These are phyloP conservation scores for Diaporthe amygdali DNA, from an alignment of 2,329 filamentous ascomycete species.

Conservation along the genomic window DNA sequence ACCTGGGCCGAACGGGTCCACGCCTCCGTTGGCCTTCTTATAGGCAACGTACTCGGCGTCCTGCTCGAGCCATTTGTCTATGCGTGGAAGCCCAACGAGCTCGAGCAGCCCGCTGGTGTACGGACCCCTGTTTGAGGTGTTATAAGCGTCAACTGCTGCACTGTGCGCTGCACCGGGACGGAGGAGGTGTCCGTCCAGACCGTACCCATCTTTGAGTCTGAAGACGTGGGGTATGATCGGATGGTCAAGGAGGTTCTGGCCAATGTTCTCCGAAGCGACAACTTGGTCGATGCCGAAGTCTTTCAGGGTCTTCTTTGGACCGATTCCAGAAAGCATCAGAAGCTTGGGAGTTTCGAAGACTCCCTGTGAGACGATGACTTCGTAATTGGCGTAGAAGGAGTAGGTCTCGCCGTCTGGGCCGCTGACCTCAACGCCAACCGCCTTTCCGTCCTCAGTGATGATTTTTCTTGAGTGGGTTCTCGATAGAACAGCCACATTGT, in stretches of 20 bases:
- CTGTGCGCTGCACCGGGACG: slow-evolving; percentile 40
- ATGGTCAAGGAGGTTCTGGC: slow-evolving; percentile 68
- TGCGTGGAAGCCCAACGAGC: slow-evolving; percentile 61
- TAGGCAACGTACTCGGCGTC: slow-evolving; percentile 50
- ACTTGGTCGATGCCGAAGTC: slow-evolving; percentile 59
- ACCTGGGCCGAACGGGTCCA: slow-evolving; percentile 59
- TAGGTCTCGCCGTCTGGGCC: slow-evolving; percentile 44
- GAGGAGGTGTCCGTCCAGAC: slow-evolving; percentile 47
- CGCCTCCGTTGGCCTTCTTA: slow-evolving; percentile 46
- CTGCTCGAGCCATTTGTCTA: slow-evolving; percentile 58
- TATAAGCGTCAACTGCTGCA: slow-evolving; percentile 42
- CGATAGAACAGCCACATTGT: slow-evolving; percentile 58
- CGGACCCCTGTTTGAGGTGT: slow-evolving; percentile 43
- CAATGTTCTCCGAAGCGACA: slow-evolving; percentile 65
- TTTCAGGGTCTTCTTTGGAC: slow-evolving; percentile 56
- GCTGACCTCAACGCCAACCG: slow-evolving; percentile 53
- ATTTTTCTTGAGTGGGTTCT: slow-evolving; percentile 53
- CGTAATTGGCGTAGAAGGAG: slow-evolving; percentile 51
- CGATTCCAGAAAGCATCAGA: slow-evolving; percentile 69
- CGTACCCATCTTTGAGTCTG: slow-evolving; percentile 46
- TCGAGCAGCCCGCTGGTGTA: slow-evolving; percentile 48
- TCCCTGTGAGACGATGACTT: slow-evolving; percentile 55
- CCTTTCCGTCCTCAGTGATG: slow-evolving; percentile 52
- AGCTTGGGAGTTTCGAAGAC: slow-evolving; percentile 70
- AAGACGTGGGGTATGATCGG: slow-evolving; percentile 58